A percentile compares a stretch with the other conserved stretches of the same genome.
Evolutionary conservation across 2,329 filamentous ascomycete genomes (phyloP).

Genomic region (Dothistroma pini): DNA sequence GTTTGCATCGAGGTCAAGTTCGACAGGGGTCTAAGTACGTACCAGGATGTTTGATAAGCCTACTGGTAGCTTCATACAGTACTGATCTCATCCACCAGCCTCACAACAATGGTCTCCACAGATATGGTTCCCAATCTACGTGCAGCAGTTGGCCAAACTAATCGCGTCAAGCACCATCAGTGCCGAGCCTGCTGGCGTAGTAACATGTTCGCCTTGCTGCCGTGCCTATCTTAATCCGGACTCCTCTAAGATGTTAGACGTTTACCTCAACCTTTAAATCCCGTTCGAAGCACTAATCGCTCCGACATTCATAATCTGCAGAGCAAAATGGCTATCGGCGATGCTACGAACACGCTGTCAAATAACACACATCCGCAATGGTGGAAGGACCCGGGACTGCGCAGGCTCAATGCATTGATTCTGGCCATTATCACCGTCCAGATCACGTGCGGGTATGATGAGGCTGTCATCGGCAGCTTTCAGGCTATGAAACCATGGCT

Average conservation of each 20-base stretch:
- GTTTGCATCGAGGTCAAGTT: not conserved
- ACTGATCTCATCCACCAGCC: not conserved
- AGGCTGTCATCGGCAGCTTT: constrained; percentile 6
- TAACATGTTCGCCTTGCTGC: no score
- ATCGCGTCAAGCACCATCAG: no score
- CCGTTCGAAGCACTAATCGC: no score
- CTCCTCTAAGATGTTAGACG: no score
- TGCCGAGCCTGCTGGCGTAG: no score
- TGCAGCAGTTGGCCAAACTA: not conserved
- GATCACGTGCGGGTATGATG: constrained; percentile 11
- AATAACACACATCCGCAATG: constrained; percentile 22
- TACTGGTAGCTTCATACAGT: not conserved
- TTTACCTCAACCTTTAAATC: no score
- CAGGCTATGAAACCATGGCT: constrained; percentile 15
- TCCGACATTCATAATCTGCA: no score
- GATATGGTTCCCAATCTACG: not conserved
- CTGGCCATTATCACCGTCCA: constrained; percentile 9
- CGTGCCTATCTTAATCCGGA: no score
- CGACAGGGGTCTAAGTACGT: not conserved
- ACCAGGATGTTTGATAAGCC: not conserved
- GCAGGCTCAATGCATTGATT: constrained; percentile 9
- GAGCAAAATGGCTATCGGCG: not conserved
- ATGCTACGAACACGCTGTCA: not conserved
- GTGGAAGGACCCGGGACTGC: constrained; percentile 21
- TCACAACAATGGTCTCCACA: not conserved